Conservation (phyloP, 805 yeast species). For the Saccharomycopsis fibuligera region DNA sequence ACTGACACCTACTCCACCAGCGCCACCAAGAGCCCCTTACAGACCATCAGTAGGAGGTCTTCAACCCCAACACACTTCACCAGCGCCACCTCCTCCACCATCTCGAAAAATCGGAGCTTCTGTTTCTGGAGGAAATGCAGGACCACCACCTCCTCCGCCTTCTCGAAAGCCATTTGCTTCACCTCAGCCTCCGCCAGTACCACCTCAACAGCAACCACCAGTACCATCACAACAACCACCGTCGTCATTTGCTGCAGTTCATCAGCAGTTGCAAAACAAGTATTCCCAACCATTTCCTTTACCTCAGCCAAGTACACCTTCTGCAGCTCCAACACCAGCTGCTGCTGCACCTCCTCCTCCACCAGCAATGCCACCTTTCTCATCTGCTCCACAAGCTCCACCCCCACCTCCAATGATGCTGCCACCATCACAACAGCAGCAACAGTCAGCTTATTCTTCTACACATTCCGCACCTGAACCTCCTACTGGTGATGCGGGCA, state of each 20-base stretch:
- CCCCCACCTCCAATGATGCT: constrained; percentile 29
- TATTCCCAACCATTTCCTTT: background rate
- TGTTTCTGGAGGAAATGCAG: constrained; percentile 1
- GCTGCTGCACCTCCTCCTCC: constrained; percentile 20
- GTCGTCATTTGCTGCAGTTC: background rate
- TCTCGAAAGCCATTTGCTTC: constrained; percentile 11
- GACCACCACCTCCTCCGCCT: constrained; percentile 21
- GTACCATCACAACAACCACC: background rate
- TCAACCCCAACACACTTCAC: too few species aligned
- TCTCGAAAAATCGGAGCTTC: too few species aligned
- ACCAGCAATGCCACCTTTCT: constrained; percentile 23
- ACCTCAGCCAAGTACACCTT: background rate
- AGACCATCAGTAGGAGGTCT: too few species aligned
- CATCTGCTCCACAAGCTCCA: constrained; percentile 27
- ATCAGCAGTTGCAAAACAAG: background rate
- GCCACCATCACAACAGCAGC: constrained; percentile 25
- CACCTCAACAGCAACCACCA: constrained; percentile 4
- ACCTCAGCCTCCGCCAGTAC: constrained; percentile 4
- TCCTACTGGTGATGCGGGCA: constrained; percentile 37
- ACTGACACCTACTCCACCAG: constrained; percentile 4
- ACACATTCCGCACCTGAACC: constrained; percentile 27
- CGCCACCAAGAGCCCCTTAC: constrained; percentile 6
- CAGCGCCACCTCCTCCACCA: too few species aligned
- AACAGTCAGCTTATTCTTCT: background rate
- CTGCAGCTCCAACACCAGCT: constrained; percentile 13